Base-by-base conservation (phyloP, 257 asterid genomes). In the Solanum neorickii region DNA sequence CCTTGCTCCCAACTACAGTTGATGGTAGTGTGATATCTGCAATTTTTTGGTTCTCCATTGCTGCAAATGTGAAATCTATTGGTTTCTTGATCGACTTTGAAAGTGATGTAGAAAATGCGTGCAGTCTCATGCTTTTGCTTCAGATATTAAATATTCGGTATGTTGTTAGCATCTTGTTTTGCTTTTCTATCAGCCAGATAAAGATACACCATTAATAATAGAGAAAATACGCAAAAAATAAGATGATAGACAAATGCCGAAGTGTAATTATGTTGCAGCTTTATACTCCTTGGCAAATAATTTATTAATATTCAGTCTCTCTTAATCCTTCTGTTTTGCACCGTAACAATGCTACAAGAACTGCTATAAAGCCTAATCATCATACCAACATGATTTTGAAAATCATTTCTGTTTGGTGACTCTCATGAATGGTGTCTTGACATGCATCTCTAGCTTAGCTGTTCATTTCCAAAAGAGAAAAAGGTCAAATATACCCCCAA, bases 111-210 rank as follows among this genome's bases (percentile, higher is more conserved):
- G 93, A 90, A 73, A 91, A 89, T 90, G 94, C 89, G 60, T 92
- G 93, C 93, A 90, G 85, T 65, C 89, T 97, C 88, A 89, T 85
- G 89, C 86, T 95, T 66, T 68, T 59, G 77, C 89, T 88, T 88
- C 92, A 89, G 92, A 92, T 88, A 88, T 86, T 94, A 21, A 93
- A 89, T 86, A 39, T 94, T 88, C 88, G 98, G 98, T 97, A 94
- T 87, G 93, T 60, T 68, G 85, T 75, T 89, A 68, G 83, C 69
- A 69, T 86, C 88, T 83, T 84, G 70, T 87, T 62, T 87, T 85
- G 44, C 86, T 59, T 76, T 72, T 76, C 76, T 76, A 83, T 23
- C 39, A 9, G 39, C 44, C 49, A 46, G 49, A 80, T 27, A 47
- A 80, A 25, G 68, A 27, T 49, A 47, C 56, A 29, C 29, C 69